Conservation (phyloP, 2,329 filamentous ascomycete species). For the Venturia carpophila region DNA sequence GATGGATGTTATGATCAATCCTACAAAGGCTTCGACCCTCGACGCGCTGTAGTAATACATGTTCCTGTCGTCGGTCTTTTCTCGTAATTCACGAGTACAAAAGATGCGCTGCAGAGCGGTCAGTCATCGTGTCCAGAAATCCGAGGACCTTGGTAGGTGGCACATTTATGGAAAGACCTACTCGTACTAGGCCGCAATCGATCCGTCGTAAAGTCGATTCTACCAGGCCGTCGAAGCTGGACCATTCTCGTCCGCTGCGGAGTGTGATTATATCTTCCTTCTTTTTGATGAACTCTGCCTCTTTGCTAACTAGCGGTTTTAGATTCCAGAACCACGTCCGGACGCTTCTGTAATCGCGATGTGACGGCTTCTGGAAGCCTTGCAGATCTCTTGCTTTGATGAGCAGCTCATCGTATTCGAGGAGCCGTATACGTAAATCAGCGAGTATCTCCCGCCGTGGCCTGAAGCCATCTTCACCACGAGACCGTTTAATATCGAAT, state of each 20-base stretch:
- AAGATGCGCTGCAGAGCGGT: conserved; percentile 28
- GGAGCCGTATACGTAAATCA: conserved; percentile 22
- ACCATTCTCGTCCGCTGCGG: conserved; percentile 34
- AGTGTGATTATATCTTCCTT: conserved; percentile 37
- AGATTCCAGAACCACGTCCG: conserved; percentile 31
- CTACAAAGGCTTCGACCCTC: conserved; percentile 35
- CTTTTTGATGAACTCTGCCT: conserved; percentile 31
- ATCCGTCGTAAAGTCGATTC: conserved; percentile 29
- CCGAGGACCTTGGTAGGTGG: not conserved
- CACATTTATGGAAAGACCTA: conserved; percentile 21
- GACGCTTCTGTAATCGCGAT: conserved; percentile 34
- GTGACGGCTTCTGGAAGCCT: conserved; percentile 33
- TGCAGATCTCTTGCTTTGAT: conserved; percentile 32
- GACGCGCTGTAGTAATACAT: conserved; percentile 32
- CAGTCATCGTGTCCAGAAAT: not conserved
- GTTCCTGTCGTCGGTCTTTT: conserved; percentile 30
- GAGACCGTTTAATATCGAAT: conserved; percentile 20
- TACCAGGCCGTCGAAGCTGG: conserved; percentile 34
- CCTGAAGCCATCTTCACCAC: conserved; percentile 19
- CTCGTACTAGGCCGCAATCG: conserved; percentile 26
- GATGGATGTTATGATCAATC: conserved; percentile 36
- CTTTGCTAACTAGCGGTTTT: conserved; percentile 31
- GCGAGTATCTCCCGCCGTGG: conserved; percentile 22
- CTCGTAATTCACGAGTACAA: conserved; percentile 32
- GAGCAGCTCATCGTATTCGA: conserved; percentile 29